These are phyloP conservation scores for Suillus lakei DNA, from an alignment of 768 basidiomycete genomes.

Conservation along the genomic window DNA sequence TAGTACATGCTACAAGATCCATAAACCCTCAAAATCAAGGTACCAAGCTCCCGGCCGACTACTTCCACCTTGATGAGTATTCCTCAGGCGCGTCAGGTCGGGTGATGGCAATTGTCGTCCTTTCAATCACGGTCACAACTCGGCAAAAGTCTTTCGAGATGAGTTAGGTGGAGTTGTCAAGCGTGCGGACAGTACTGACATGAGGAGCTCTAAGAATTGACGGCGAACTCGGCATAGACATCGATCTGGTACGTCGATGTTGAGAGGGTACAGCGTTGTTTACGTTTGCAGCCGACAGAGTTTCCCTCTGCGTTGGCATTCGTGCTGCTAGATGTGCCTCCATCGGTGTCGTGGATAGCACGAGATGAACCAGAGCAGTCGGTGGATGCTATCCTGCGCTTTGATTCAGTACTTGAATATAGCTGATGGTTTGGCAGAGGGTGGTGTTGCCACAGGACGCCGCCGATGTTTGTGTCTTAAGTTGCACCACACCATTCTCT, in stretches of 20 bases:
- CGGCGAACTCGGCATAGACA: conserved; percentile 29
- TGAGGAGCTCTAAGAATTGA: conserved; percentile 12
- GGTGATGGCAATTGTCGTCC: background rate
- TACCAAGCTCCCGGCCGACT: background rate
- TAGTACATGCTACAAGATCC: background rate
- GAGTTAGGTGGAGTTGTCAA: background rate
- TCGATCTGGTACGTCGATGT: conserved; percentile 32
- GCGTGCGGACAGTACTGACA: background rate
- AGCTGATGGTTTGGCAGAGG: background rate
- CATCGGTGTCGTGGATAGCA: background rate
- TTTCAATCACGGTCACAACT: conserved; percentile 3
- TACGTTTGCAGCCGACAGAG: background rate
- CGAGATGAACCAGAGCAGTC: background rate
- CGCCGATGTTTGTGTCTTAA: conserved; percentile 1
- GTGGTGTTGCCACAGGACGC: background rate
- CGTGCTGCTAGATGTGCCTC: background rate
- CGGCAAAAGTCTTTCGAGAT: conserved; percentile 14
- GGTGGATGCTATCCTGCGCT: background rate
- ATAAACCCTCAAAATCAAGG: background rate
- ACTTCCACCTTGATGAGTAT: background rate
- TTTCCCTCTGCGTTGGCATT: background rate
- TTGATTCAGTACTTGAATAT: background rate
- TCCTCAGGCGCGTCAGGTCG: background rate
- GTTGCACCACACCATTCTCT: conserved; percentile 25
- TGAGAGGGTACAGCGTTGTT: conserved; percentile 8